These are phyloP conservation scores for Trametes cinnabarina DNA, from an alignment of 768 basidiomycete genomes.

Conservation along the genomic window DNA sequence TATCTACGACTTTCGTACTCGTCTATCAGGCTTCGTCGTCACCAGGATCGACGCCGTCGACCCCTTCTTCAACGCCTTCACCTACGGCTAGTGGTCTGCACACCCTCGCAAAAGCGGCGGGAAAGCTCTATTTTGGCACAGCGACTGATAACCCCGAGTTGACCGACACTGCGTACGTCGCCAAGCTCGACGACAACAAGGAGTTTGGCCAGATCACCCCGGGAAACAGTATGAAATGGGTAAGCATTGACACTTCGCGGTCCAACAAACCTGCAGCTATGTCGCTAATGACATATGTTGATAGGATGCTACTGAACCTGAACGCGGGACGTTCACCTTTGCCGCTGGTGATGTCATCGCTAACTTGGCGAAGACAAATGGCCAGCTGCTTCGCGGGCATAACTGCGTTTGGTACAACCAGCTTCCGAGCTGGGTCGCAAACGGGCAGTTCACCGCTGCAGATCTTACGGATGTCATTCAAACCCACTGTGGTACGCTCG, in stretches of 20 bases:
- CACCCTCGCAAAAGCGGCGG: constrained; percentile 37
- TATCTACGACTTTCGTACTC: not conserved
- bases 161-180: constrained; percentile 37
- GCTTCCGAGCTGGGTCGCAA: constrained; percentile 49
- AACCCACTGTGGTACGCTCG: constrained; percentile 48
- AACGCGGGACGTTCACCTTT: constrained; percentile 47
- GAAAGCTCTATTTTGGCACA: constrained; percentile 47
- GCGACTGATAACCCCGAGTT: constrained; percentile 50
- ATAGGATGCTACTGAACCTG: constrained; percentile 53
- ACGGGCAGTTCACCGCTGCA: constrained; percentile 41
- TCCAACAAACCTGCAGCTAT: not conserved
- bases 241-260: not conserved
- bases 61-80: not conserved
- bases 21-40: not conserved
- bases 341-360: constrained; percentile 44
- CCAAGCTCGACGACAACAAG: constrained; percentile 35
- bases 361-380: constrained; percentile 43
- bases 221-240: constrained; percentile 48
- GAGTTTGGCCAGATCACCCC: constrained; percentile 46
- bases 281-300: not conserved
- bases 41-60: not conserved
- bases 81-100: constrained; percentile 29
- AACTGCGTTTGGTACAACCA: constrained; percentile 51
- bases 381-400: constrained; percentile 47
- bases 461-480: constrained; percentile 44